phyloP scores from a whole-genome alignment of 176 grass and related monocot species.

The Rhynchospora pubera region DNA sequence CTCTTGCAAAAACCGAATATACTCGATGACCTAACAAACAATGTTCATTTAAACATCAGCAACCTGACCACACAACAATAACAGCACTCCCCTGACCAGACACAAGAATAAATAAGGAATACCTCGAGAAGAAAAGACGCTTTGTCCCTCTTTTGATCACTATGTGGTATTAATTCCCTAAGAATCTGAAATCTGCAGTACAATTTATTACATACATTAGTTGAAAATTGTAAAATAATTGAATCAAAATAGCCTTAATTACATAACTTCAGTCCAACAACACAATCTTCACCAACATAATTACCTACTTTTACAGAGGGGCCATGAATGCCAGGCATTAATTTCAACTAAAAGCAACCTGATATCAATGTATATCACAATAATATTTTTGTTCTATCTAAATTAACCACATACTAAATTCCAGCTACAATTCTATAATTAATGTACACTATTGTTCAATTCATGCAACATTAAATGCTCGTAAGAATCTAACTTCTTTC shows the following conservation, averaged over 20 bases:
- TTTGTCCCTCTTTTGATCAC: conserved; percentile 98
- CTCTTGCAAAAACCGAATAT: conserved; percentile 94
- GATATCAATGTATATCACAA: background rate
- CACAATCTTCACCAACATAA: background rate
- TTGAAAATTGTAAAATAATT: background rate
- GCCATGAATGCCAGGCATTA: background rate
- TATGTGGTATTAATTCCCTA: conserved; percentile 88
- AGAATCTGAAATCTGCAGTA: conserved; percentile 98
- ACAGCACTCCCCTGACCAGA: background rate
- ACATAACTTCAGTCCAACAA: background rate
- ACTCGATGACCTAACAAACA: conserved; percentile 81
- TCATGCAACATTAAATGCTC: background rate
- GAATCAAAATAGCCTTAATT: background rate
- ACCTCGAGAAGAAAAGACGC: conserved; percentile 96
- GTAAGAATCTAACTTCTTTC: background rate
- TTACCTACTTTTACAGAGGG: background rate
- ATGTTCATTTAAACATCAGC: background rate
- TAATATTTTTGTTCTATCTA: background rate
- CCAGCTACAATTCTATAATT: background rate
- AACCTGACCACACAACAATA: background rate
- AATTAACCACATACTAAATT: conserved; percentile 2
- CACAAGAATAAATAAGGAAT: conserved; percentile 17
- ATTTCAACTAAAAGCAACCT: conserved; percentile 5
- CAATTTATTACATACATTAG: background rate
- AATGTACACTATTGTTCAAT: background rate